Conservation (phyloP, 305 asterid genomes). For the Fraxinus floribunda region DNA sequence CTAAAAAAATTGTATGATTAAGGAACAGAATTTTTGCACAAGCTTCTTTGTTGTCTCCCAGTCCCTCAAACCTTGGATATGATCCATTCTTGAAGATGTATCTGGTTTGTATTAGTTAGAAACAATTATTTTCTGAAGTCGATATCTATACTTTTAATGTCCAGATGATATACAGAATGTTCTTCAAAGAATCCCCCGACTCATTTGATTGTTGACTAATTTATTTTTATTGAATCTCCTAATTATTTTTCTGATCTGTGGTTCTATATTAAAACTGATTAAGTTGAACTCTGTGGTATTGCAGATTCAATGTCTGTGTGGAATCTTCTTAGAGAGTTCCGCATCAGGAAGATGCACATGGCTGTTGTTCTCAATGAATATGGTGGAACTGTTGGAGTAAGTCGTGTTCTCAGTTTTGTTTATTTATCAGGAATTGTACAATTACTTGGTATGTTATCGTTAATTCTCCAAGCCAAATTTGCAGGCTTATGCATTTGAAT, state of each 20-base stretch:
- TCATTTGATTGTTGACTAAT: neutral
- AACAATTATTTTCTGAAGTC: neutral
- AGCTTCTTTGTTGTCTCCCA: conserved; percentile 7
- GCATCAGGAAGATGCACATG: conserved; percentile 99
- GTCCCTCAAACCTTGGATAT: neutral
- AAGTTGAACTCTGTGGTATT: conserved; percentile 23
- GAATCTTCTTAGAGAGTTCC: conserved; percentile 99
- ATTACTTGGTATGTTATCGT: neutral
- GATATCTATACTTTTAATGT: neutral
- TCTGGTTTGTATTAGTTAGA: neutral
- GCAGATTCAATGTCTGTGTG: conserved; percentile 99
- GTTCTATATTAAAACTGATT: neutral
- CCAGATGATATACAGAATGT: neutral
- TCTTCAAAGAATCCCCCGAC: neutral
- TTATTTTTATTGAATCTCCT: neutral
- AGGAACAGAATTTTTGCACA: conserved; percentile 1
- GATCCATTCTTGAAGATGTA: conserved; percentile 1
- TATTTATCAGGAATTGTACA: conserved; percentile 12
- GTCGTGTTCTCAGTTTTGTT: conserved; percentile 26
- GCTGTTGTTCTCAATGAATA: conserved; percentile 98
- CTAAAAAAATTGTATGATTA: conserved; percentile 13
- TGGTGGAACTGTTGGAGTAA: conserved; percentile 98
- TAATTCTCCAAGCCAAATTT: conserved; percentile 19
- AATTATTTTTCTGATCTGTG: conserved; percentile 3
- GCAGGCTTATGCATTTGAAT: conserved; percentile 13